Percentiles rank a stretch among this genome's conserved stretches.
Conservation (phyloP, 1,284 basidiomycete genomes). For the Rhodotorula sp. region DNA sequence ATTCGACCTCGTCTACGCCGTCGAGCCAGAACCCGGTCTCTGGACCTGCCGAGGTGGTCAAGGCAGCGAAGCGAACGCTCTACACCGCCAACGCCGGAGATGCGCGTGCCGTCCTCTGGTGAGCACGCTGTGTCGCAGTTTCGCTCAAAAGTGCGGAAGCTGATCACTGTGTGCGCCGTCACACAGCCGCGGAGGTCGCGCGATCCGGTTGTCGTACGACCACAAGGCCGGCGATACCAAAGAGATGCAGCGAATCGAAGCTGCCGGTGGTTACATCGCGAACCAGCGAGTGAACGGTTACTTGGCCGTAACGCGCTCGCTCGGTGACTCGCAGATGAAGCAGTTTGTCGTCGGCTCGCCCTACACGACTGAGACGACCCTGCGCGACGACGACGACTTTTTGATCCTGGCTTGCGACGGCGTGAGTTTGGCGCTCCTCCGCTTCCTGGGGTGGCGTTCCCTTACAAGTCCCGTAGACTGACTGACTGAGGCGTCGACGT, state of each 20-base stretch:
- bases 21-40: constrained; percentile 16
- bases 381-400: constrained; percentile 83
- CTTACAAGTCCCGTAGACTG: not conserved
- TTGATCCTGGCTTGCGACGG: constrained; percentile 93
- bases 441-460: not conserved
- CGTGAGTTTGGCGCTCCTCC: constrained; percentile 20
- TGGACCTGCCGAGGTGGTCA: constrained; percentile 32
- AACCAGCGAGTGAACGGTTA: constrained; percentile 76
- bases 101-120: constrained; percentile 73
- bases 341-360: constrained; percentile 98
- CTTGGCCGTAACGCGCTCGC: constrained; percentile 89
- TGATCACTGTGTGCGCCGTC: not conserved
- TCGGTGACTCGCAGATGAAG: constrained; percentile 99
- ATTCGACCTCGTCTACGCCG: not conserved
- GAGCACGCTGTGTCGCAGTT: not conserved
- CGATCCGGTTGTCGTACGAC: constrained; percentile 93
- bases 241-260: constrained; percentile 94
- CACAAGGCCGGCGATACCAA: constrained; percentile 98
- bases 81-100: constrained; percentile 98
- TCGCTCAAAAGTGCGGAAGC: not conserved
- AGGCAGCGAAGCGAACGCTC: constrained; percentile 63
- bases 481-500: not conserved
- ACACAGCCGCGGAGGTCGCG: constrained; percentile 70
- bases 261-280: constrained; percentile 98
- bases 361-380: constrained; percentile 93